Evolutionary conservation across 805 yeast genomes (phyloP).

Genomic region (Pichia thaimueangensis): DNA sequence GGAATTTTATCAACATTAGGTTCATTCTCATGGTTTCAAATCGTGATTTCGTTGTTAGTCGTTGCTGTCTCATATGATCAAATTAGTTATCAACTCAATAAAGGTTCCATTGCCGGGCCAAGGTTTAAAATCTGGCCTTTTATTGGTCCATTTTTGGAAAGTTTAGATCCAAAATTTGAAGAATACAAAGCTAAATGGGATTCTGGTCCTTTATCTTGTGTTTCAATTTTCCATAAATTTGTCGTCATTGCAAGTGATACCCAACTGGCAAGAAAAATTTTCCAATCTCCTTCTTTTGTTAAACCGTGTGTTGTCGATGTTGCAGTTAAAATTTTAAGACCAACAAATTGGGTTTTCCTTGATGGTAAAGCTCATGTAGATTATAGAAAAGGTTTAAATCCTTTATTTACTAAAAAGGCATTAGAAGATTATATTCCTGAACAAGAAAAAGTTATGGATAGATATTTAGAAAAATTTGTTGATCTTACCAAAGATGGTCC

Average conservation of each 20-base stretch:
- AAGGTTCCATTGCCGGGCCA: conserved; percentile 92
- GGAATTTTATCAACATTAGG: conserved; percentile 1
- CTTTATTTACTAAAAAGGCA: conserved; percentile 80
- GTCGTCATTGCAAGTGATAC: conserved; percentile 89
- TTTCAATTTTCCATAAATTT: conserved; percentile 95
- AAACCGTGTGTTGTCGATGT: conserved; percentile 98
- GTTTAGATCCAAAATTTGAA: conserved; percentile 91
- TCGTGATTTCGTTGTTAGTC: conserved; percentile 40
- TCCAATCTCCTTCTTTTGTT: conserved; percentile 79
- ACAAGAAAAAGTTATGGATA: conserved; percentile 79
- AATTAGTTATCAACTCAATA: conserved; percentile 67
- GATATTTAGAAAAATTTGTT: conserved; percentile 63
- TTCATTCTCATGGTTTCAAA: conserved; percentile 45
- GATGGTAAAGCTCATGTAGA: conserved; percentile 96
- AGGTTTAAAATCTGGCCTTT: conserved; percentile 83
- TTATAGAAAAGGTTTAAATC: conserved; percentile 85
- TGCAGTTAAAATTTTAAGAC: conserved; percentile 88
- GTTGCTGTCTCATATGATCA: conserved; percentile 61
- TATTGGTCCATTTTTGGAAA: conserved; percentile 93
- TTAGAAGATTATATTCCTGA: conserved; percentile 77
- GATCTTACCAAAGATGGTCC: conserved; percentile 54
- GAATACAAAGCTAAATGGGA: conserved; percentile 92
- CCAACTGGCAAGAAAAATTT: conserved; percentile 81
- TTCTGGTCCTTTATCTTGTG: conserved; percentile 92
- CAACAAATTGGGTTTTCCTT: conserved; percentile 94